Conservation (phyloP, 208 protist genomes). For the Spongospora subterranea region DNA sequence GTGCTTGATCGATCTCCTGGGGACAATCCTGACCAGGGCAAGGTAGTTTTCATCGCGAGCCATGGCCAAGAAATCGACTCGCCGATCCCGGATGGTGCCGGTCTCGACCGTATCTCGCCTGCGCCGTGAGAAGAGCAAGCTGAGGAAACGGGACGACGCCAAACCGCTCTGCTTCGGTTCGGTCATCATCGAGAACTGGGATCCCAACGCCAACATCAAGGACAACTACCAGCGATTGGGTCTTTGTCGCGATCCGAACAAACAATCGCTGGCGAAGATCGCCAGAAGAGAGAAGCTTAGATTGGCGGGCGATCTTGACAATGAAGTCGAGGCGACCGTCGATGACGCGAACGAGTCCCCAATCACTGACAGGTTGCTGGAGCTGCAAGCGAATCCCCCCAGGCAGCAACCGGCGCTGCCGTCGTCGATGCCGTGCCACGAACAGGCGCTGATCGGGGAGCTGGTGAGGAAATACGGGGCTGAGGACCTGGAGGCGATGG, state of each 20-base stretch:
- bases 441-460: neutral
- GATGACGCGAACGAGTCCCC: neutral
- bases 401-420: neutral
- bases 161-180: neutral
- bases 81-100: neutral
- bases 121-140: neutral
- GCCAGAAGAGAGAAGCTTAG: neutral
- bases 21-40: too few species aligned
- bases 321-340: neutral
- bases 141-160: neutral
- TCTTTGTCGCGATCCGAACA: slow-evolving; percentile 29
- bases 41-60: too few species aligned
- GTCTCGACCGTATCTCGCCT: neutral
- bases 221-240: slow-evolving; percentile 31
- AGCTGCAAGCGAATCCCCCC: neutral
- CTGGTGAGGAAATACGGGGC: slow-evolving; percentile 30
- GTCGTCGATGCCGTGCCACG: slow-evolving; percentile 10
- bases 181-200: neutral
- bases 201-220: neutral
- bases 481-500: slow-evolving; percentile 28
- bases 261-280: slow-evolving; percentile 2
- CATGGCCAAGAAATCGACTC: neutral
- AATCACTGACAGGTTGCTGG: neutral
- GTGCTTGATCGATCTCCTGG: too few species aligned
- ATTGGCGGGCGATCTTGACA: neutral